These are phyloP conservation scores for Pseudogymnoascus sp. DNA, from an alignment of 2,329 filamentous ascomycete genomes.

Conservation along the genomic window DNA sequence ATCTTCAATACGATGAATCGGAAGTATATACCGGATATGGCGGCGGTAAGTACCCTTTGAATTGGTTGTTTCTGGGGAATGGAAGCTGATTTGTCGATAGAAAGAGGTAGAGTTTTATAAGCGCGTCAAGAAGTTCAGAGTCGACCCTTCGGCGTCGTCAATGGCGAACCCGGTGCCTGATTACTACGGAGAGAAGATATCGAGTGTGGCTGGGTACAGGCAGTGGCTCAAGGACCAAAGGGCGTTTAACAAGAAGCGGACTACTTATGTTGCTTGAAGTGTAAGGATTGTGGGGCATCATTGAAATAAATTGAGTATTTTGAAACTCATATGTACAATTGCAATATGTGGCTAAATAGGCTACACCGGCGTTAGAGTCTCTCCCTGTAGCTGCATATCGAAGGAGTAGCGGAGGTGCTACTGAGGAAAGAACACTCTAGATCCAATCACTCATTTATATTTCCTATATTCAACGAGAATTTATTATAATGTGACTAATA, in stretches of 20 bases:
- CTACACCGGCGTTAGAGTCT: conserved; percentile 5
- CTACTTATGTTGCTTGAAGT: conserved; percentile 22
- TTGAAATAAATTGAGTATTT: conserved; percentile 2
- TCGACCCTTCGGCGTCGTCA: conserved; percentile 82
- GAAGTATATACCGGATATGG: conserved; percentile 64
- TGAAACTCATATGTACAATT: conserved; percentile 6
- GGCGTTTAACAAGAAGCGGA: conserved; percentile 82
- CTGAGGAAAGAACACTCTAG: conserved; percentile 2
- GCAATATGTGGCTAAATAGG: conserved; percentile 6
- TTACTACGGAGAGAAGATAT: conserved; percentile 98
- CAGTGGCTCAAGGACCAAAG: conserved; percentile 97
- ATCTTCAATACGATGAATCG: conserved; percentile 73
- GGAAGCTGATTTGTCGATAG: conserved; percentile 31
- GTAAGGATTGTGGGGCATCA: background rate
- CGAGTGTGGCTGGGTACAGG: conserved; percentile 81
- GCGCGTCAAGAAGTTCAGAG: conserved; percentile 83
- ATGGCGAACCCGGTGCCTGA: conserved; percentile 79
- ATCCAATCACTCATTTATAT: conserved; percentile 9
- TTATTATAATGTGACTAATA: background rate
- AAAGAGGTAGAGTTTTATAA: conserved; percentile 95
- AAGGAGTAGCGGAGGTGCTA: conserved; percentile 1
- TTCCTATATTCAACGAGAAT: background rate
- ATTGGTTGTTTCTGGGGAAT: background rate
- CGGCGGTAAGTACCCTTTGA: conserved; percentile 43
- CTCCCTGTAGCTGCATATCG: conserved; percentile 7